Conservation (phyloP, 2,329 filamentous ascomycete species). For the Botrytis aclada region DNA sequence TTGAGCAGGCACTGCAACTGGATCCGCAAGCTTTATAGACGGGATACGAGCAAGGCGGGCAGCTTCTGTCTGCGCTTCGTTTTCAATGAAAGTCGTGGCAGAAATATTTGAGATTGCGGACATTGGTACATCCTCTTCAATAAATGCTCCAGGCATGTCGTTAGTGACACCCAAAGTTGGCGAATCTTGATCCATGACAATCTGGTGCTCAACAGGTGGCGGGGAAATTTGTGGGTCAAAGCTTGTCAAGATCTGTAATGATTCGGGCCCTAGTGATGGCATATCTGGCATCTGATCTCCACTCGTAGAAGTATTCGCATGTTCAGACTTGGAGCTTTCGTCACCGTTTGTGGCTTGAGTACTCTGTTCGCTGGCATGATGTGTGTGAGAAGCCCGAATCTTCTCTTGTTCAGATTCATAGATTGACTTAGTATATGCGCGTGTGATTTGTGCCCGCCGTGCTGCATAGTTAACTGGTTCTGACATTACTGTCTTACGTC, state of each 20-base stretch:
- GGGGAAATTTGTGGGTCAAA: constrained; percentile 22
- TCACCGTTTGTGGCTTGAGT: not conserved
- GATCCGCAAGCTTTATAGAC: constrained; percentile 11
- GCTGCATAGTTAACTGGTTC: constrained; percentile 83
- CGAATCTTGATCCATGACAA: constrained; percentile 48
- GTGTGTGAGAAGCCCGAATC: constrained; percentile 45
- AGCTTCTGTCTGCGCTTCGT: constrained; percentile 63
- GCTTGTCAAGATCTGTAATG: constrained; percentile 33
- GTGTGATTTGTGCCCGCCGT: constrained; percentile 75
- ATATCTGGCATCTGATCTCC: constrained; percentile 16
- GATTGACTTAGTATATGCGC: constrained; percentile 82
- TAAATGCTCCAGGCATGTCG: constrained; percentile 60
- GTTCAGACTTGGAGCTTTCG: not conserved
- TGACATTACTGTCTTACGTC: constrained; percentile 52
- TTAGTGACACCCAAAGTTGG: constrained; percentile 56
- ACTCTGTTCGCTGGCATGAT: constrained; percentile 30
- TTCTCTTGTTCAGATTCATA: constrained; percentile 63
- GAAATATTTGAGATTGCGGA: constrained; percentile 60
- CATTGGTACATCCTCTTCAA: constrained; percentile 49
- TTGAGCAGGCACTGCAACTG: not conserved
- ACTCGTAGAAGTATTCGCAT: not conserved
- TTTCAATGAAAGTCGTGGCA: constrained; percentile 68
- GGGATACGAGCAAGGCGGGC: constrained; percentile 28
- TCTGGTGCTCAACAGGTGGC: constrained; percentile 10
- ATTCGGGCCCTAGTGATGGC: constrained; percentile 17